Base-by-base conservation (phyloP, 2,329 filamentous ascomycete genomes). In the Colletotrichum coccodes region DNA sequence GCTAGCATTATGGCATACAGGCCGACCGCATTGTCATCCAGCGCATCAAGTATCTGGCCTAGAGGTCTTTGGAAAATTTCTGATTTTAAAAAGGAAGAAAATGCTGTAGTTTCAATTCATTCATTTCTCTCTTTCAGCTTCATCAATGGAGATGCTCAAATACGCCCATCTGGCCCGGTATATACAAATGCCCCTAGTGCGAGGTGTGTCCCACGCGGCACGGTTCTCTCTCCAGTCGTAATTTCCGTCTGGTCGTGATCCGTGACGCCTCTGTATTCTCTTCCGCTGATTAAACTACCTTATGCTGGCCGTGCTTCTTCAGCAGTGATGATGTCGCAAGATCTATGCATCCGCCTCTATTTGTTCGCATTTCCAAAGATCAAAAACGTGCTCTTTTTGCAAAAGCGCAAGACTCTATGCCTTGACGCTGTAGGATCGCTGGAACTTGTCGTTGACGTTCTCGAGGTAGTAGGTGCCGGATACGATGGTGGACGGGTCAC, bases 361-460 rank as follows among this genome's bases (percentile, higher is more conserved):
- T 32, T 32, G 56, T 60, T 47, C 28, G 66, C 49, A 53, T 46
- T 38, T 59, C 32, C 34, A 42, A 56, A 68, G 36, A 53, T 42
- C 28, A 44, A 54, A 64, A 52, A 68, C 36, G 36, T 49, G 36
- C 21, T 53, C 26, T 28, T 56, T 28, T 54, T 36, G 32, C 32
- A 49, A 57, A 6, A 32, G 6, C 7, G 46, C n/a, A 11, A 21
- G 32, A 18, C n/a, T 73, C 78, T 88, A 95, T 80, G 87, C 90
- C 87, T 95, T 93, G 83, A 95, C 79, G 64, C 86, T 83, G 82
- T 96, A 96, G 78, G 88, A 88, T 76, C 93, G 89, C 84, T 92
- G 91, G 90, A 93, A 96, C 92, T 94, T 94, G 75, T 94, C 92
- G 77, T 96, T 93, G 54, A 96, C 88, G 79, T 91, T 90, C 77